phyloP scores from a whole-genome alignment of 139 green algal genomes.

The Tetratostichococcus sp. region DNA sequence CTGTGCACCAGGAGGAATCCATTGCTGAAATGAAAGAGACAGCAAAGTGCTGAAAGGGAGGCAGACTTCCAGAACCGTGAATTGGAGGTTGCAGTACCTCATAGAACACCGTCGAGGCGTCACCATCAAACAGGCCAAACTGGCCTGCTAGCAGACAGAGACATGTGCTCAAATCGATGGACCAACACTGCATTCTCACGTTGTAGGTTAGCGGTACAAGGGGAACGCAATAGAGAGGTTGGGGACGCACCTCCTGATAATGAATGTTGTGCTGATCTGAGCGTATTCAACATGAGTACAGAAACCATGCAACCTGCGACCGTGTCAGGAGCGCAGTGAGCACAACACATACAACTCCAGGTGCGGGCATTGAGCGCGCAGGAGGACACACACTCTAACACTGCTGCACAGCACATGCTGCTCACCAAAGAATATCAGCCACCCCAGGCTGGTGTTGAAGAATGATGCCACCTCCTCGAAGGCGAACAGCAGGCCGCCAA shows the following conservation, averaged over 20 bases:
- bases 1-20: not conserved
- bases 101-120: slow-evolving; percentile 47
- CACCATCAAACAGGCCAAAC: slow-evolving; percentile 65
- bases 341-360: too few species aligned
- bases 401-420: slow-evolving; percentile 22
- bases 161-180: not conserved
- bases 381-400: too few species aligned
- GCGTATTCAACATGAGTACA: slow-evolving; percentile 62
- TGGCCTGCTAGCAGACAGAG: slow-evolving; percentile 18
- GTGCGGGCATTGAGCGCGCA: too few species aligned
- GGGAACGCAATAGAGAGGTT: not conserved
- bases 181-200: too few species aligned
- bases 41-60: too few species aligned
- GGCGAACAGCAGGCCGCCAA: slow-evolving; percentile 84
- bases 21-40: too few species aligned
- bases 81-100: slow-evolving; percentile 14
- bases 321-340: too few species aligned
- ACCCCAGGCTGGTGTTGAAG: slow-evolving; percentile 72
- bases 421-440: slow-evolving; percentile 69
- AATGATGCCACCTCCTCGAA: slow-evolving; percentile 85
- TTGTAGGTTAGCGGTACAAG: too few species aligned
- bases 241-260: slow-evolving; percentile 17
- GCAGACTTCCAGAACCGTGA: not conserved
- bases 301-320: slow-evolving; percentile 57
- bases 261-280: slow-evolving; percentile 48